Percentiles rank a stretch among this genome's conserved stretches.
These are phyloP conservation scores for Verticillium nubilum DNA, from an alignment of 2,329 filamentous ascomycete genomes.

Conservation along the genomic window DNA sequence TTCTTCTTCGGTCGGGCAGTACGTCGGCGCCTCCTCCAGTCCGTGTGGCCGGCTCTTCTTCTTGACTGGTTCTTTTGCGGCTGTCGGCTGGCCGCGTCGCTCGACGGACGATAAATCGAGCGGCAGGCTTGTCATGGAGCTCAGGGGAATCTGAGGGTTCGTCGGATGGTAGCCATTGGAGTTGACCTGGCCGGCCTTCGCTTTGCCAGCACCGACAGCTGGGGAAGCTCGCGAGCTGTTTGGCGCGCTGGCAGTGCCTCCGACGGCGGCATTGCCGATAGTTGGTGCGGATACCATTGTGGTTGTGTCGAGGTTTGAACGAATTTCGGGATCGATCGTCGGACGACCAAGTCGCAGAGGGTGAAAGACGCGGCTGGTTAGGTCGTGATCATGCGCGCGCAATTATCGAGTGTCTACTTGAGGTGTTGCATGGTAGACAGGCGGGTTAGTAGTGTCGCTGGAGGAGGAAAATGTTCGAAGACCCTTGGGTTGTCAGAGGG, in stretches of 20 bases:
- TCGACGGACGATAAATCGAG: conserved; percentile 88
- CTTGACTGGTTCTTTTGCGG: conserved; percentile 70
- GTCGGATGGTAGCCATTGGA: conserved; percentile 47
- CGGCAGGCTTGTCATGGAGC: conserved; percentile 52
- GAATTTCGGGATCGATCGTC: background rate
- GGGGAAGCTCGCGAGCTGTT: conserved; percentile 49
- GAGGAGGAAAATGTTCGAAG: background rate
- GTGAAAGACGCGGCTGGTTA: background rate
- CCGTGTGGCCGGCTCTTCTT: conserved; percentile 76
- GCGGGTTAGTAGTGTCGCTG: background rate
- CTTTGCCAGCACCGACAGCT: conserved; percentile 36
- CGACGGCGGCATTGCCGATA: conserved; percentile 26
- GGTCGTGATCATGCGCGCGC: background rate
- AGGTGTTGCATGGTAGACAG: background rate
- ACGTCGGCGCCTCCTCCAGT: conserved; percentile 85
- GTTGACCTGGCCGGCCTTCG: conserved; percentile 45
- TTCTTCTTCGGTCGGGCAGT: conserved; percentile 84
- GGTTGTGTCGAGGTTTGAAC: conserved; percentile 4
- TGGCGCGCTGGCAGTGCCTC: conserved; percentile 35
- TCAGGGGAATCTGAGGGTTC: conserved; percentile 47
- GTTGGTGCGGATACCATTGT: conserved; percentile 35
- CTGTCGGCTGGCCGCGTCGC: conserved; percentile 76
- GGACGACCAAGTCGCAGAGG: background rate
- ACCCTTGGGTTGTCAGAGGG: background rate
- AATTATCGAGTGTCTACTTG: background rate